Evolutionary conservation across 2,329 filamentous ascomycete genomes (phyloP).

Genomic region (Fusarium sp.): DNA sequence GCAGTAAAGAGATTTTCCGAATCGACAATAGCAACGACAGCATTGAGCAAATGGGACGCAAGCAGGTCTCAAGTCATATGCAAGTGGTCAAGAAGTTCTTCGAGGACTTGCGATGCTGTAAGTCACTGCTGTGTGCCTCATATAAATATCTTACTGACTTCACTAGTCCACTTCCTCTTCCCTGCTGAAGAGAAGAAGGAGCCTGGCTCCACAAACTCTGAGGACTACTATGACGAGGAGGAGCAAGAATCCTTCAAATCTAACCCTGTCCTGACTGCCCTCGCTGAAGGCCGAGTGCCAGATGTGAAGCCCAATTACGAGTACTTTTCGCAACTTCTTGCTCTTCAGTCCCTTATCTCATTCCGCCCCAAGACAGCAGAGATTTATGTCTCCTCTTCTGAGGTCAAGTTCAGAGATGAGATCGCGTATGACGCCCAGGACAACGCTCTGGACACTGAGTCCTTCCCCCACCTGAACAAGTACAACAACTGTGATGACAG

Average conservation of each 20-base stretch:
- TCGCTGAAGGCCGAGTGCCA: slow-evolving; percentile 64
- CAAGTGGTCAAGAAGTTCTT: slow-evolving; percentile 75
- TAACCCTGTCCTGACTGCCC: slow-evolving; percentile 68
- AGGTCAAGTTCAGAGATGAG: slow-evolving; percentile 60
- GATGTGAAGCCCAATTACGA: slow-evolving; percentile 69
- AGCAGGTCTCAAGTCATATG: slow-evolving; percentile 75
- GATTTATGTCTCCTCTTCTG: slow-evolving; percentile 64
- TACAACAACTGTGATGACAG: slow-evolving; percentile 61
- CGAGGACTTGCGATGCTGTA: slow-evolving; percentile 68
- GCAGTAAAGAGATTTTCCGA: slow-evolving; percentile 54
- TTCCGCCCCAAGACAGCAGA: slow-evolving; percentile 66
- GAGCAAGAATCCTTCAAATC: slow-evolving; percentile 67
- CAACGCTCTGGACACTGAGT: slow-evolving; percentile 52
- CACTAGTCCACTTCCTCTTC: slow-evolving; percentile 68
- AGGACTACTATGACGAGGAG: slow-evolving; percentile 56
- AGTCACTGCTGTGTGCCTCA: slow-evolving; percentile 44
- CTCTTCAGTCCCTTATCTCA: slow-evolving; percentile 61
- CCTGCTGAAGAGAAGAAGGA: slow-evolving; percentile 64
- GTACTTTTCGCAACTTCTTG: slow-evolving; percentile 65
- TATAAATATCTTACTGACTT: slow-evolving; percentile 9
- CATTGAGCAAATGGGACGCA: slow-evolving; percentile 60
- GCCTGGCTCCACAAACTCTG: slow-evolving; percentile 68
- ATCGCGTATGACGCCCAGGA: slow-evolving; percentile 55
- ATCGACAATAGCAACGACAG: slow-evolving; percentile 55
- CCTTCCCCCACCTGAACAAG: slow-evolving; percentile 65